Evolutionary conservation across 495 filamentous ascomycete species (phyloP).

Genomic region (Sporormia fimetaria): DNA sequence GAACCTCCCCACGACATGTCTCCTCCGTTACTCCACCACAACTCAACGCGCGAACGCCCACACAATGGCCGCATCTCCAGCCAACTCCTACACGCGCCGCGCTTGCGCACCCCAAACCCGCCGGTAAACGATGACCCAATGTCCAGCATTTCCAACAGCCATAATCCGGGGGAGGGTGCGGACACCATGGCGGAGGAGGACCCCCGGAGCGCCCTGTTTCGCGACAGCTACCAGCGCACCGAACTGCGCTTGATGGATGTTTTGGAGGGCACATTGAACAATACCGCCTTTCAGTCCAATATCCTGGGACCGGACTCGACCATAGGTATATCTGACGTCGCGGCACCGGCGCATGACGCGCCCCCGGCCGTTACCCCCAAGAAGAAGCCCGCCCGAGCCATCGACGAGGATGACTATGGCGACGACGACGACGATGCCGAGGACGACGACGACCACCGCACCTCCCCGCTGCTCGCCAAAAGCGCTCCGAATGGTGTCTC

Average conservation of each 20-base stretch:
- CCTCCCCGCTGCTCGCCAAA: conserved; percentile 52
- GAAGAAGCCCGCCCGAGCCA: conserved; percentile 55
- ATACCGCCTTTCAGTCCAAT: too few species aligned
- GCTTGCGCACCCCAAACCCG: conserved; percentile 26
- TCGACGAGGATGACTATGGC: conserved; percentile 77
- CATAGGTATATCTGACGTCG: conserved; percentile 28
- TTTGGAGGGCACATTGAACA: conserved; percentile 43
- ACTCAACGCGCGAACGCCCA: conserved; percentile 23
- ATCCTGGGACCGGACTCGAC: too few species aligned
- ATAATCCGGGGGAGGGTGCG: conserved; percentile 22
- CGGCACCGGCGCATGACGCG: conserved; percentile 34
- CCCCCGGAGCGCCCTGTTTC: conserved; percentile 49
- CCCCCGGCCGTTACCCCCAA: conserved; percentile 38
- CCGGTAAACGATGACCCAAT: conserved; percentile 27
- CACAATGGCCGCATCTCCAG: conserved; percentile 20
- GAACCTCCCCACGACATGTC: conserved; percentile 22
- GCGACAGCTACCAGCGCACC: conserved; percentile 45
- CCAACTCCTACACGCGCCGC: conserved; percentile 20
- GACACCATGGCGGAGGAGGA: conserved; percentile 46
- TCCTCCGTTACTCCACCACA: conserved; percentile 21
- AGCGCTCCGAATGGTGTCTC: conserved; percentile 38
- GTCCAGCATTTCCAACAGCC: conserved; percentile 22
- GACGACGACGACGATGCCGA: conserved; percentile 74
- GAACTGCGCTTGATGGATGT: conserved; percentile 50
- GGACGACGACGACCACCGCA: conserved; percentile 43